Conservation (phyloP, 2,329 filamentous ascomycete species). For the Colletotrichum falcatum region DNA sequence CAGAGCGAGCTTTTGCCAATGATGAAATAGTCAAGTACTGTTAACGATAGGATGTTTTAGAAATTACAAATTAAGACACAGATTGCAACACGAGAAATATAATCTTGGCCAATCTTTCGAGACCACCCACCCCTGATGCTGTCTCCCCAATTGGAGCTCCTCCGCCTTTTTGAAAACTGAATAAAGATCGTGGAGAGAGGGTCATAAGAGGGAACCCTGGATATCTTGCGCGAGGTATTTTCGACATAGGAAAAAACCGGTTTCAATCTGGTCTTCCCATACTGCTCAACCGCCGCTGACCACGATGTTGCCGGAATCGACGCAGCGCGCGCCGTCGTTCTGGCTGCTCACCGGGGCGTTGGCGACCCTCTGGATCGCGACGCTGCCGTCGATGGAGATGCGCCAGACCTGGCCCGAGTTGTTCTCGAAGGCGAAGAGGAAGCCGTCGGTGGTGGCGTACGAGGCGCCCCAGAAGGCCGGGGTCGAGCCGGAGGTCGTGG, state of each 20-base stretch:
- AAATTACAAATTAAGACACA: neutral
- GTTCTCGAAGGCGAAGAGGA: conserved; percentile 43
- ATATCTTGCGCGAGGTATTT: neutral
- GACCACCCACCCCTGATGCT: neutral
- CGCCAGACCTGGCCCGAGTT: conserved; percentile 43
- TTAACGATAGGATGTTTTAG: too few relatives aligned
- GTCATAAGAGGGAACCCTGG: neutral
- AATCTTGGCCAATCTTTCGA: neutral
- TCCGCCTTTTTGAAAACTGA: neutral
- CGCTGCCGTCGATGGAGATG: conserved; percentile 35
- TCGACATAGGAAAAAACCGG: neutral
- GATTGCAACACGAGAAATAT: neutral
- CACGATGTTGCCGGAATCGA: conserved; percentile 15
- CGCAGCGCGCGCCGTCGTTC: conserved; percentile 39
- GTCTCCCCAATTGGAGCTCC: neutral
- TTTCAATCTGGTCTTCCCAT: neutral
- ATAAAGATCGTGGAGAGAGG: too few relatives aligned
- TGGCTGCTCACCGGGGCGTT: conserved; percentile 7
- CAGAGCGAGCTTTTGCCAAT: too few relatives aligned
- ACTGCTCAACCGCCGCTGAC: neutral
- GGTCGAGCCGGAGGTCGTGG: neutral
- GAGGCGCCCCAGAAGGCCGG: conserved; percentile 39
- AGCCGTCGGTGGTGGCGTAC: conserved; percentile 41
- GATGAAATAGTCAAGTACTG: too few relatives aligned
- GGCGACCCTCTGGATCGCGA: neutral